Base-by-base conservation (phyloP, 2,329 filamentous ascomycete species). In the Magnaporthiopsis rhizophila region DNA sequence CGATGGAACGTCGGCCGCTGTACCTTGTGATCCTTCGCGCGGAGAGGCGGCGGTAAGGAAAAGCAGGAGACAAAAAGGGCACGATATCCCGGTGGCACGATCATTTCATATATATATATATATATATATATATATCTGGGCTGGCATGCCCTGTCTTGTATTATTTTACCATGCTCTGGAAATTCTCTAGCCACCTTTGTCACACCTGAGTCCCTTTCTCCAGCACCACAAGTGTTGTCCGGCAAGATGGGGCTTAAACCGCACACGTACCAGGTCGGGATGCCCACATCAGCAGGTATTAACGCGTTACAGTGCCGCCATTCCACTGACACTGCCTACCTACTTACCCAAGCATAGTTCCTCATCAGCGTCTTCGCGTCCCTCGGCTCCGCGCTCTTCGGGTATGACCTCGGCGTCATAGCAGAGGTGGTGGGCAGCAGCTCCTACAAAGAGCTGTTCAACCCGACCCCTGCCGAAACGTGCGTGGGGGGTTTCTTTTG, bases 361-460 rank as follows among this genome's bases (percentile, higher is more conserved):
- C 78, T 83, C 62, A 79, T 83, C 50, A 77, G 79, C 70, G 75
- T 82, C 36, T 85, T 85, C 70, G 83, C 82, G 68, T 84, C 83
- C 28, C 74, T 85, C 58, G 83, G 83, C 58, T 84, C 81, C 5
- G 75, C 84, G 61, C 77, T 83, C 38, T 86, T 76, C 69, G 83
- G 83, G 62, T 85, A 85, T 69, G 83, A 85, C 70, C 74, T 85
- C 13, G 81, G 81, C 69, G 79, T 82, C 57, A 81, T 83, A 64
- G 80, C 80, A 61, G 76, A 80, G 63, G 82, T 82, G 18, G 79
- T 86, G 64, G 80, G 81, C 18, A 82, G 80, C 24, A 72, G 74
- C 12, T 75, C 78, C 11, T 83, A 82, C 69, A 71, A 70, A 5
- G 65, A 66, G 1, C 72, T 73, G 63, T 83, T 83, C 65, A 0